phyloP scores from a whole-genome alignment of 768 basidiomycete genomes.

The Auriscalpium orientale region DNA sequence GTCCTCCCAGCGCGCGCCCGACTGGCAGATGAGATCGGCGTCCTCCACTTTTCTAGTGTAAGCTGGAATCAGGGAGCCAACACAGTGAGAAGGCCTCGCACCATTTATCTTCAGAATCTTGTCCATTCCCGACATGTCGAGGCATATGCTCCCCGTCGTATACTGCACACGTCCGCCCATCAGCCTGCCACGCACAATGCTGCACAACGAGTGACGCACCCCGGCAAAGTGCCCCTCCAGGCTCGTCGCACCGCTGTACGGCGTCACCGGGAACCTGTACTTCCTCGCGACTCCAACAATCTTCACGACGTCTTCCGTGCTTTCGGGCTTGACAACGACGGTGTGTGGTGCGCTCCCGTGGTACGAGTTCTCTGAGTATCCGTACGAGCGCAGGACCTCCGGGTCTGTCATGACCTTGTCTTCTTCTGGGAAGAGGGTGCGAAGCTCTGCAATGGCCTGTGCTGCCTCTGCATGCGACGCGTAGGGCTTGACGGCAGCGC shows the following conservation, averaged over 20 bases:
- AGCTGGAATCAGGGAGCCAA: neutral
- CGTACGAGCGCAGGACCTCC: conserved; percentile 46
- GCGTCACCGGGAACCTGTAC: conserved; percentile 67
- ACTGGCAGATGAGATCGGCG: conserved; percentile 67
- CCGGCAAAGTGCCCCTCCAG: conserved; percentile 84
- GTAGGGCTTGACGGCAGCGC: conserved; percentile 21
- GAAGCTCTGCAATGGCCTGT: conserved; percentile 48
- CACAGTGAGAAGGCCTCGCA: conserved; percentile 15
- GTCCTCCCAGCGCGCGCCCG: conserved; percentile 74
- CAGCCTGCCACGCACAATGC: too few species aligned
- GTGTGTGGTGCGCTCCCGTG: conserved; percentile 41
- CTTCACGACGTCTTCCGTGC: conserved; percentile 77
- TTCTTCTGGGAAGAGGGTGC: conserved; percentile 35
- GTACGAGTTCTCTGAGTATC: conserved; percentile 65
- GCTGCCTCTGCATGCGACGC: conserved; percentile 40
- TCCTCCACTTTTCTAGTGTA: conserved; percentile 48
- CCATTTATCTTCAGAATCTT: conserved; percentile 51
- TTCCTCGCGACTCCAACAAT: conserved; percentile 71
- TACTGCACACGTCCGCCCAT: too few species aligned
- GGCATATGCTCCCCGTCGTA: conserved; percentile 50
- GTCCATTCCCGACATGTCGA: conserved; percentile 65
- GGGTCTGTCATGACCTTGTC: conserved; percentile 44
- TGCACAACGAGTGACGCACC: conserved; percentile 33
- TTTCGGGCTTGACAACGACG: conserved; percentile 48
- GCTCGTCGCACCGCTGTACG: conserved; percentile 81